These are phyloP conservation scores for Xylaria scruposa DNA, from an alignment of 495 filamentous ascomycete species.

Conservation along the genomic window DNA sequence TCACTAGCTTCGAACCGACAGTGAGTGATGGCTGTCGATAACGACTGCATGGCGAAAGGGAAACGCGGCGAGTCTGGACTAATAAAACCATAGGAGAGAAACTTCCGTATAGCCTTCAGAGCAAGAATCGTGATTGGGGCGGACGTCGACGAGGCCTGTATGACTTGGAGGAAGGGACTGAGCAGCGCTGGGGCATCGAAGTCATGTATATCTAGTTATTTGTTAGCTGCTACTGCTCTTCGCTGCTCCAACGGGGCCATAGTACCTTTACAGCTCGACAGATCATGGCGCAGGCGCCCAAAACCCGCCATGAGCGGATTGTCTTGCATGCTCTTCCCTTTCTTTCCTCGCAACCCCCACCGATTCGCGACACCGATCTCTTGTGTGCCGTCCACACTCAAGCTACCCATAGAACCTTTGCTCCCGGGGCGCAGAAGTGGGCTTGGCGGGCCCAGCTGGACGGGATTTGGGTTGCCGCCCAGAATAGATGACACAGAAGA, in stretches of 20 bases:
- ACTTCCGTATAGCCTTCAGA: constrained; percentile 94
- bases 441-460: constrained; percentile 55
- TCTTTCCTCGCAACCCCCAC: constrained; percentile 96
- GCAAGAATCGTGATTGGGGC: constrained; percentile 95
- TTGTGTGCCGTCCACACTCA: constrained; percentile 38
- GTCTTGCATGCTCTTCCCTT: constrained; percentile 97
- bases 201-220: constrained; percentile 71
- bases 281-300: constrained; percentile 83
- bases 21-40: constrained; percentile 95
- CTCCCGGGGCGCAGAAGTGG: constrained; percentile 42
- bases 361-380: constrained; percentile 59
- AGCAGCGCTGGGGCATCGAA: constrained; percentile 92
- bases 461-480: constrained; percentile 70
- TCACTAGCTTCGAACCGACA: constrained; percentile 98
- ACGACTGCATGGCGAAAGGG: constrained; percentile 87
- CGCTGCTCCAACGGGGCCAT: background rate
- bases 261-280: constrained; percentile 84
- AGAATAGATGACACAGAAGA: constrained; percentile 96
- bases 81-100: constrained; percentile 94
- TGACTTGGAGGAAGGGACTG: constrained; percentile 95
- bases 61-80: constrained; percentile 81
- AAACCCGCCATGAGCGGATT: constrained; percentile 97
- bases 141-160: constrained; percentile 94
- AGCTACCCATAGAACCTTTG: constrained; percentile 37
- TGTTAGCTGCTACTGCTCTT: constrained; percentile 16